Conservation (phyloP, 1,284 basidiomycete genomes). For the Neotropicomus parvogracilis region DNA sequence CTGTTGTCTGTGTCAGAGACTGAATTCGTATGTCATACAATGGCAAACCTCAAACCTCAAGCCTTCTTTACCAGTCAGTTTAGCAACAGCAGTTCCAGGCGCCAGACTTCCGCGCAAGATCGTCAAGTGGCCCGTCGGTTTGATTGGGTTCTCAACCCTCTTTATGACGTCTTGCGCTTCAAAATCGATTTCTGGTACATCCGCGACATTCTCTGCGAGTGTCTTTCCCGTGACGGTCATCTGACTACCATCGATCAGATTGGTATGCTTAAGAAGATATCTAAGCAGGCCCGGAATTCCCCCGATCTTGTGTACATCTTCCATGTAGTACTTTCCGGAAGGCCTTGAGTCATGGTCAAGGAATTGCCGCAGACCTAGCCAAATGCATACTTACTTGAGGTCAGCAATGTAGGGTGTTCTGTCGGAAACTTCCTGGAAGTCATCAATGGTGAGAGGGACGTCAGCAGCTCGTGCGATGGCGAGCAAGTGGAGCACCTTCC, state of each 20-base stretch:
- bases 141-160: conserved; percentile 82
- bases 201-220: conserved; percentile 86
- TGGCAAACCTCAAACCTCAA: conserved; percentile 70
- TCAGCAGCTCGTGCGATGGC: conserved; percentile 93
- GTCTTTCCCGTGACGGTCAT: conserved; percentile 95
- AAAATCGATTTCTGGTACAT: conserved; percentile 74
- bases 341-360: conserved; percentile 49
- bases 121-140: conserved; percentile 87
- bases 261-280: conserved; percentile 84
- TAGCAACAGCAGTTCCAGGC: conserved; percentile 90
- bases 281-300: conserved; percentile 82
- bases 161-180: conserved; percentile 81
- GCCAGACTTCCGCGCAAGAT: conserved; percentile 90
- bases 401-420: conserved; percentile 93
- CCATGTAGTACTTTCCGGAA: conserved; percentile 94
- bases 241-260: conserved; percentile 86
- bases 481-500: conserved; percentile 83
- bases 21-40: not conserved
- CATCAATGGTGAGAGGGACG: conserved; percentile 85
- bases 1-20: conserved; percentile 32
- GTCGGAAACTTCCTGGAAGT: conserved; percentile 87
- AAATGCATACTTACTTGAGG: conserved; percentile 69
- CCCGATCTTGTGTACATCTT: conserved; percentile 90
- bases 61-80: conserved; percentile 96
- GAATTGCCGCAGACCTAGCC: not conserved